phyloP scores from a whole-genome alignment of 176 grass and related monocot genomes.

The Lolium rigidum region DNA sequence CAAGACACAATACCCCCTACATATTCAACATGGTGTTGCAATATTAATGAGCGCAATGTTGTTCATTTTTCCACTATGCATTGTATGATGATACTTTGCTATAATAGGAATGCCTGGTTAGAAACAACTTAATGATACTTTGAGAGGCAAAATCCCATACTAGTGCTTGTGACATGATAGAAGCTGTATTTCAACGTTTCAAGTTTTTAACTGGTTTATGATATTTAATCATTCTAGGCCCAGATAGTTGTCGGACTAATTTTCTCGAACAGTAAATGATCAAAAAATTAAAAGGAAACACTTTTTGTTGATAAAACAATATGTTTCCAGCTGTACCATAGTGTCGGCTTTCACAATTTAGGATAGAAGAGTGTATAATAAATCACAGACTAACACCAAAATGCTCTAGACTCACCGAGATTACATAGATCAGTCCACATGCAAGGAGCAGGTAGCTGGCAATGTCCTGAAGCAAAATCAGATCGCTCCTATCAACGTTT shows the following conservation, averaged over 20 bases:
- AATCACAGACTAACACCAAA: conserved; percentile 20
- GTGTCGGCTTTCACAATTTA: neutral
- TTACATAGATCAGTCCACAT: conserved; percentile 82
- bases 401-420: conserved; percentile 63
- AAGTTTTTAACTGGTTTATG: conserved; percentile 5
- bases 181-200: conserved; percentile 7
- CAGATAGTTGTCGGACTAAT: neutral
- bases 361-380: conserved; percentile 19
- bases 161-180: neutral
- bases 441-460: conserved; percentile 91
- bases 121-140: neutral
- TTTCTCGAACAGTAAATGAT: conserved; percentile 16
- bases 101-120: neutral
- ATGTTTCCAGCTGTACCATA: neutral
- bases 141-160: neutral
- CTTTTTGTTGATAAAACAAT: neutral
- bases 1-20: conserved; percentile 86
- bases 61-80: conserved; percentile 8
- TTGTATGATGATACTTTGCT: neutral
- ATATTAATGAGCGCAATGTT: conserved; percentile 21
- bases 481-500: conserved; percentile 54
- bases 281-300: neutral
- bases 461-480: conserved; percentile 88
- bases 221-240: neutral
- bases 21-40: conserved; percentile 31